Conservation (phyloP, 805 yeast species). For the Sugiyamaella qingdaonensis region DNA sequence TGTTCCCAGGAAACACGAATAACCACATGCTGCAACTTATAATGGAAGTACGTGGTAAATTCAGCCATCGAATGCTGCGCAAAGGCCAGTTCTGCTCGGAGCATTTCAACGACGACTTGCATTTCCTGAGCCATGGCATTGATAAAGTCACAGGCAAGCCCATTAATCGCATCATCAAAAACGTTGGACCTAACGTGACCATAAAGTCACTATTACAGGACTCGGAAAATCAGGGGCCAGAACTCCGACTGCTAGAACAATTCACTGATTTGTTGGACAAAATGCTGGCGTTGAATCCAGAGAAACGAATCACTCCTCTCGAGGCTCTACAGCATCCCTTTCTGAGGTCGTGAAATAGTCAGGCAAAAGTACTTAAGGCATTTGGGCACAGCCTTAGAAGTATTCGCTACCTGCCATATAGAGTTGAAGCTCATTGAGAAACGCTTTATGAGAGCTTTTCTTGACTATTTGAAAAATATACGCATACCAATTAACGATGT, state of each 20-base stretch:
- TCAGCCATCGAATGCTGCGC: constrained; percentile 29
- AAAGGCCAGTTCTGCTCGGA: constrained; percentile 23
- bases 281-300: constrained; percentile 47
- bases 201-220: constrained; percentile 10
- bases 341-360: constrained; percentile 23
- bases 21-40: constrained; percentile 50
- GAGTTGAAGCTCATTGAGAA: neutral
- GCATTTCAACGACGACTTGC: constrained; percentile 29
- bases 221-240: constrained; percentile 13
- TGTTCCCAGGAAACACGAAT: constrained; percentile 86
- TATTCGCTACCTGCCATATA: neutral
- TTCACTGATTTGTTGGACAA: constrained; percentile 31
- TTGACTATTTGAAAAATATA: no score
- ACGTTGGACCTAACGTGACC: constrained; percentile 14
- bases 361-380: no score
- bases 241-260: constrained; percentile 11
- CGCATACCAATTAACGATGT: no score
- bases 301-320: constrained; percentile 62
- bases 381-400: neutral
- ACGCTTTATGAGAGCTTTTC: neutral
- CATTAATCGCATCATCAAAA: constrained; percentile 16
- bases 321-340: constrained; percentile 60
- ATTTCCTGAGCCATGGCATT: constrained; percentile 23
- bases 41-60: constrained; percentile 31
- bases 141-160: constrained; percentile 26